A percentile compares a stretch with the other conserved stretches of the same genome.
phyloP scores from a whole-genome alignment of 108 stramenopile species.

The Discostella stelligeroides region DNA sequence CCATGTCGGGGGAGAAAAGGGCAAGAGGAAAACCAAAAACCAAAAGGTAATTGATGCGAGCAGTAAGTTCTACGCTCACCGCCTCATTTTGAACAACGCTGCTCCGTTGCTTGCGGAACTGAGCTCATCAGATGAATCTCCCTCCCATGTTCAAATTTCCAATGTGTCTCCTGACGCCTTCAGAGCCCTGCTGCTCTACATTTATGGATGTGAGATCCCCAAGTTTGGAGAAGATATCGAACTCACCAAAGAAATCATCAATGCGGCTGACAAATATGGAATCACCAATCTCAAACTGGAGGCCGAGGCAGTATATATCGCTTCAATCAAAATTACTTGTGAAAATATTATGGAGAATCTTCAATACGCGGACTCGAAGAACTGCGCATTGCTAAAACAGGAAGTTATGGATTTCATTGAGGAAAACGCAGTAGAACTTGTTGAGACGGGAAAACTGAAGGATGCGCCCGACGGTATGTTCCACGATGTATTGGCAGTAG shows the following conservation, averaged over 20 bases:
- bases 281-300: neutral
- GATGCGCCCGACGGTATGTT: neutral
- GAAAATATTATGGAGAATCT: neutral
- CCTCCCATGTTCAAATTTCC: neutral
- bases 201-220: neutral
- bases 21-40: too few species aligned
- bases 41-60: neutral
- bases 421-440: neutral
- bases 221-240: neutral
- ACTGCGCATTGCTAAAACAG: neutral
- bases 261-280: constrained; percentile 5
- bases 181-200: neutral
- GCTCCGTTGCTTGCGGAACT: neutral
- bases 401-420: neutral
- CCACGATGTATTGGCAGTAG: neutral
- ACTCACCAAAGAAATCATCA: neutral
- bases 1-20: neutral
- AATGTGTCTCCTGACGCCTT: neutral
- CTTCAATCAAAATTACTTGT: too few species aligned
- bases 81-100: neutral
- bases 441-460: neutral
- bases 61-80: constrained; percentile 4
- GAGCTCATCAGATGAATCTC: neutral
- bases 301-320: neutral
- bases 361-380: neutral